These are phyloP conservation scores for Phaffomyces opuntiae DNA, from an alignment of 805 yeast genomes.

Conservation along the genomic window DNA sequence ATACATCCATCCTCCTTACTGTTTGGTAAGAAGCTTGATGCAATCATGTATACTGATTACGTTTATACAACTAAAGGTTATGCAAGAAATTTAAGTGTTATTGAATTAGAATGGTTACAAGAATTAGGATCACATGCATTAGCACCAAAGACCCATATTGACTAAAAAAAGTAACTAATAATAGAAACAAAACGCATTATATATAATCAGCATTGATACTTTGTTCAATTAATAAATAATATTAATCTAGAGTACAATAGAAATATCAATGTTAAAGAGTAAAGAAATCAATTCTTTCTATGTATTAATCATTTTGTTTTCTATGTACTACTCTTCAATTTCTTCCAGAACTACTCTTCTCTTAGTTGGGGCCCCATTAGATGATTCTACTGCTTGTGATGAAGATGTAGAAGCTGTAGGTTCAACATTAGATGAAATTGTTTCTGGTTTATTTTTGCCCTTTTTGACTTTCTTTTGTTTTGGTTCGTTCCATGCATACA, in stretches of 20 bases:
- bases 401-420: not conserved
- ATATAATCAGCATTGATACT: not conserved
- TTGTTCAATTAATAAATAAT: not conserved
- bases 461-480: slow-evolving; percentile 19
- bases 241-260: too few relatives aligned
- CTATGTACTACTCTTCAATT: slow-evolving; percentile 16
- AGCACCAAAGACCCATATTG: slow-evolving; percentile 6
- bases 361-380: slow-evolving; percentile 3
- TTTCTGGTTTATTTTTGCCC: slow-evolving; percentile 3
- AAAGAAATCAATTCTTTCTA: not conserved
- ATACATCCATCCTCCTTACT: slow-evolving; percentile 87
- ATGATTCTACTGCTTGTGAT: slow-evolving; percentile 2
- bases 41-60: slow-evolving; percentile 90
- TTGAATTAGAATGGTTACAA: slow-evolving; percentile 80
- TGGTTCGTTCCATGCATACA: slow-evolving; percentile 46
- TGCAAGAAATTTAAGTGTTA: slow-evolving; percentile 79
- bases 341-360: slow-evolving; percentile 27
- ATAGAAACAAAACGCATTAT: not conserved
- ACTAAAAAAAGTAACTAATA: not conserved
- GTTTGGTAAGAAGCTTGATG: slow-evolving; percentile 77
- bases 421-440: not conserved
- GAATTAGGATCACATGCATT: slow-evolving; percentile 37
- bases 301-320: not conserved
- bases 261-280: too few relatives aligned
- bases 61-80: slow-evolving; percentile 91